Conservation (phyloP, 352 stramenopile genomes). For the Aphanomyces stellatus region DNA sequence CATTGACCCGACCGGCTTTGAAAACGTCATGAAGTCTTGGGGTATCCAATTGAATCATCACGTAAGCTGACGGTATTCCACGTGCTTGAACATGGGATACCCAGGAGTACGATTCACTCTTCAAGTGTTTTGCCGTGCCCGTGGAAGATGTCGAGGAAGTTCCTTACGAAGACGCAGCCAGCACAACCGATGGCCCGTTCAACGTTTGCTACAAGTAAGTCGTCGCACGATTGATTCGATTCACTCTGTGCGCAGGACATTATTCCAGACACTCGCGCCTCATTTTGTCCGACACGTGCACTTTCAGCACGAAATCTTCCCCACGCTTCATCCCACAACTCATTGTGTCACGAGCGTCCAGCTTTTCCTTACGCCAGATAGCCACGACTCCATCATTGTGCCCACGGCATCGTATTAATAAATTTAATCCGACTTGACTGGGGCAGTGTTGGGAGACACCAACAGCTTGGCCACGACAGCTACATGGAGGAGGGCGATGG, state of each 20-base stretch:
- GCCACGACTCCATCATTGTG: background rate
- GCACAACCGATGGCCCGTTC: background rate
- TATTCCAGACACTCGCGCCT: conserved; percentile 14
- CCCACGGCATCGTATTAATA: too few relatives aligned
- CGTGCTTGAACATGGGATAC: too few relatives aligned
- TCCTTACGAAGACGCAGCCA: background rate
- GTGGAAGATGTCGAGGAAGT: background rate
- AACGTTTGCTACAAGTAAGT: conserved; percentile 9
- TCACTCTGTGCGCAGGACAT: background rate
- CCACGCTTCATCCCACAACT: conserved; percentile 12
- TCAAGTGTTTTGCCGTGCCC: conserved; percentile 10
- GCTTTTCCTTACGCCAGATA: conserved; percentile 8
- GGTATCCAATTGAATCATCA: conserved; percentile 14
- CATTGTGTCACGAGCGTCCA: conserved; percentile 13
- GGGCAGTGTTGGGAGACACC: background rate
- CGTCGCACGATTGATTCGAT: background rate
- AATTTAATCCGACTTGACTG: too few relatives aligned
- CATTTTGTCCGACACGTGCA: conserved; percentile 14
- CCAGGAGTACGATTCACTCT: conserved; percentile 15
- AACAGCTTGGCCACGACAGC: background rate
- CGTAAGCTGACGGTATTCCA: too few relatives aligned
- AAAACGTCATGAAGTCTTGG: conserved; percentile 7
- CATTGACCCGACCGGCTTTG: background rate
- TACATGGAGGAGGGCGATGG: conserved; percentile 3
- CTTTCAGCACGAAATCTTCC: conserved; percentile 17